Percentiles rank a stretch among this genome's conserved stretches.
phyloP scores from a whole-genome alignment of 192 early-diverging fungal genomes.

The Coemansia sp. region DNA sequence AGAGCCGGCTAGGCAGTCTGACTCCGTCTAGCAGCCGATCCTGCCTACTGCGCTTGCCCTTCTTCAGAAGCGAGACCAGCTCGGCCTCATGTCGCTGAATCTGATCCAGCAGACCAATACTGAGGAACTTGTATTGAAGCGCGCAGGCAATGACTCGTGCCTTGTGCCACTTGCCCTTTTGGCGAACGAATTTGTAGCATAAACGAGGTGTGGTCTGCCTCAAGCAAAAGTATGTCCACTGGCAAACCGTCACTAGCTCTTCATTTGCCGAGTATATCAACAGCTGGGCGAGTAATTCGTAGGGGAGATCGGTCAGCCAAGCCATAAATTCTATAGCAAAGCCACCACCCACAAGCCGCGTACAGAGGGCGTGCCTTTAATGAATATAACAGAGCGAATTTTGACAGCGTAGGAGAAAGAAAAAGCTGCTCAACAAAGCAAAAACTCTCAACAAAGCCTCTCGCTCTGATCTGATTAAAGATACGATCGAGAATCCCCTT shows the following conservation, averaged over 20 bases:
- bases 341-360: background rate
- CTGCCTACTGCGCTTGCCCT: conserved; percentile 3
- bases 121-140: conserved; percentile 34
- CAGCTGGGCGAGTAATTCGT: conserved; percentile 29
- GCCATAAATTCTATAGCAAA: conserved; percentile 26
- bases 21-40: conserved; percentile 12
- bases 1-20: conserved; percentile 32
- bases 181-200: conserved; percentile 41
- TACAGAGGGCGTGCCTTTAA: background rate
- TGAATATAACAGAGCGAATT: background rate
- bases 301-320: conserved; percentile 40
- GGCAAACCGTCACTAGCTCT: conserved; percentile 20
- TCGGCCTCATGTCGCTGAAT: conserved; percentile 24
- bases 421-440: background rate
- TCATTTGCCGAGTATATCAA: conserved; percentile 30
- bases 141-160: conserved; percentile 21
- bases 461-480: background rate
- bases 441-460: background rate
- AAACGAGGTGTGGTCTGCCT: conserved; percentile 18
- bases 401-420: background rate
- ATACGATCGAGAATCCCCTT: background rate
- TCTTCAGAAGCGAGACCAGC: conserved; percentile 1
- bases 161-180: conserved; percentile 32
- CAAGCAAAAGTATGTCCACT: conserved; percentile 37
- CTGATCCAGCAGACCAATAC: conserved; percentile 32